phyloP scores from a whole-genome alignment of 225 moss, liverwort and hornwort species.

The Anthoceros angustus region DNA sequence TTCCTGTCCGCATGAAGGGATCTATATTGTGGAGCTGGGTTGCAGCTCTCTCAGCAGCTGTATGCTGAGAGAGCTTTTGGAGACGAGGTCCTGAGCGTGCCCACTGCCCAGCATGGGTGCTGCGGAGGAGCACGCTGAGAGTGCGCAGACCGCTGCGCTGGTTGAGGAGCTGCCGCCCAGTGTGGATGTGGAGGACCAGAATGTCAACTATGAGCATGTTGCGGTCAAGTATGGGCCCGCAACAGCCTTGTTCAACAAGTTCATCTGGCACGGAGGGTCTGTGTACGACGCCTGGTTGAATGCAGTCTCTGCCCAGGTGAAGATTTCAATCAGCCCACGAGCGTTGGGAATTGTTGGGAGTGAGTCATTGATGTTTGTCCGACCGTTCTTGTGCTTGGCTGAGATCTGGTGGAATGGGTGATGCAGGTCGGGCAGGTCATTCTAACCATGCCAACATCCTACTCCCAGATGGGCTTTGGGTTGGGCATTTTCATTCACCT shows the following conservation, averaged over 20 bases:
- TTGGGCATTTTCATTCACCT: conserved; percentile 24
- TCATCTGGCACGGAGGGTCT: conserved; percentile 41
- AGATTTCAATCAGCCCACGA: not conserved
- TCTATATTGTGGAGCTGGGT: no score
- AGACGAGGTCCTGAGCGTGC: no score
- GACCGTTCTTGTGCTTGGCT: not conserved
- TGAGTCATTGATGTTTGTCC: not conserved
- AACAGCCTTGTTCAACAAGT: conserved; percentile 13
- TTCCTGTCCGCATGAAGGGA: no score
- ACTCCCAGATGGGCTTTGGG: conserved; percentile 35
- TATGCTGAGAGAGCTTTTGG: no score
- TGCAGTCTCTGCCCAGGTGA: conserved; percentile 32
- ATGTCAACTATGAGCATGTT: no score
- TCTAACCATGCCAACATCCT: conserved; percentile 36
- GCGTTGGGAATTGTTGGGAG: not conserved
- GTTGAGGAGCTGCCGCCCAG: no score
- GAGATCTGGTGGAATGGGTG: not conserved
- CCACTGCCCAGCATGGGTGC: no score
- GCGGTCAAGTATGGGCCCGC: no score
- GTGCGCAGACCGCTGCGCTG: no score
- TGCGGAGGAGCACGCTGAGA: no score
- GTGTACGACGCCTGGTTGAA: conserved; percentile 51
- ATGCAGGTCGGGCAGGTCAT: conserved; percentile 41
- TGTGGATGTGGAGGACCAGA: no score
- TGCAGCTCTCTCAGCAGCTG: no score